Evolutionary conservation across 2,329 filamentous ascomycete genomes (phyloP), one percentile per base, ranked within the genome.

Genomic region (Exophiala sp.): DNA sequence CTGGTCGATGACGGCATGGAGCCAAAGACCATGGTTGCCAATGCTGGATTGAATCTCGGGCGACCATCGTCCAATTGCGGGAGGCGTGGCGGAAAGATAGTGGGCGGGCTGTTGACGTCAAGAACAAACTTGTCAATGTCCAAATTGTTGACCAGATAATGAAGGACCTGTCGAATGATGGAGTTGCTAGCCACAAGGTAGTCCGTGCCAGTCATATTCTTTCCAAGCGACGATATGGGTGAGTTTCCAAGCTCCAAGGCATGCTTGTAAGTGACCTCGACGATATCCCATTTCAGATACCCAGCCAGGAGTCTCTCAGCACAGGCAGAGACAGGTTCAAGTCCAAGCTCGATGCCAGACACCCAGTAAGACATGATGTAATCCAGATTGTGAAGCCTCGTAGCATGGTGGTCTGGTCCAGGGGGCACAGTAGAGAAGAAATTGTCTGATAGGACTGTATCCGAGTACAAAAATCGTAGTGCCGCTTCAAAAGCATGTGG

Each of bases 331-430:
- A 61, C 52, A 10, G 48, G 51, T 19, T 58, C 55, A 29, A 59
- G 30, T 21, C 58, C 58, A 13, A 61, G 52, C 47, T 58, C 56
- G 32, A 61, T 48, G 10, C 58, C 58, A 30, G 58, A 44, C 9
- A 57, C 50, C 58, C 58, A 61, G 37, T 61, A 59, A 6, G 58
- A 61, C 53, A 61, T 38, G 27, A 58, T 46, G 44, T 61, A 61
- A 21, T 58, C 55, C 13, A 61, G 48, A 21, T 54, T 50, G 32
- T 57, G 49, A n/a, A 48, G 21, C 48, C 56, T 53, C 18, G 39
- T 40, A 13, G 54, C 46, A 23, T 58, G 51, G 21, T 44, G 24
- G 19, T 56, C 55, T 10, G 43, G 34, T 18, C 34, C 34, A 42
- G 13, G 40, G 43, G 2, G 46, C 44, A 22, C 52, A 49, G 16